Evolutionary conservation across 441 rosid species (phyloP), one percentile per base, ranked within the genome.

Genomic region (Arabidopsis lyrata): DNA sequence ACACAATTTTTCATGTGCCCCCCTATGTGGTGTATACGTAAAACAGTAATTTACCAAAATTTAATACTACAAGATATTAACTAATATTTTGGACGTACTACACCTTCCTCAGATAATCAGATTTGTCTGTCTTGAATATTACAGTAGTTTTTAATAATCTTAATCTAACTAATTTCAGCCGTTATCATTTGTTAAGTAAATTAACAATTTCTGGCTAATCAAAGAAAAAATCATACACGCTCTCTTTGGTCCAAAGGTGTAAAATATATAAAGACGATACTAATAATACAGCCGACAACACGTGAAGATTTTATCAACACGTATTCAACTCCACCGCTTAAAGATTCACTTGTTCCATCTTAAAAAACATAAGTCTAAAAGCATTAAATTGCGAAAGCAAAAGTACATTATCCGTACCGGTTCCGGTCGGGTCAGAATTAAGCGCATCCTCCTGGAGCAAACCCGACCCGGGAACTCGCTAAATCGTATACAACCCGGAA

Each of bases 401-500:
- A 68, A 60, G 60, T 77, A 71, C 77, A 66, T 6, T 32, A 59
- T 71, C 59, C 77, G 77, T 77, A 77, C 80, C n/a, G 39, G 10
- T 0, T 3, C 65, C 67, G 71, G 67, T 70, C 72, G 63, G 75
- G 62, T 57, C 63, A n/a, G n/a, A 38, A 55, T 78, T 63, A 87
- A 68, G 81, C 85, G 78, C 98, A 93, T 29, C 92, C 96, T 38
- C 89, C 84, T 8, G 96, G 93, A 18, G 93, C 82, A 72, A 91
- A 91, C 69, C 98, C 98, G 77, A 93, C 81, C 76, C 93, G 77
- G 1, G 88, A 86, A 61, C 82, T 86, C 22, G 83, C 83, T 73
- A 87, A 70, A 61, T 93, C 98, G 31, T 82, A 93, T 1, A 89
- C 86, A 13, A 93, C 95, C 80, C 98, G 91, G 84, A 93, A 88